Evolutionary conservation across 1,284 basidiomycete genomes (phyloP).

Genomic region (Naganishia albida): DNA sequence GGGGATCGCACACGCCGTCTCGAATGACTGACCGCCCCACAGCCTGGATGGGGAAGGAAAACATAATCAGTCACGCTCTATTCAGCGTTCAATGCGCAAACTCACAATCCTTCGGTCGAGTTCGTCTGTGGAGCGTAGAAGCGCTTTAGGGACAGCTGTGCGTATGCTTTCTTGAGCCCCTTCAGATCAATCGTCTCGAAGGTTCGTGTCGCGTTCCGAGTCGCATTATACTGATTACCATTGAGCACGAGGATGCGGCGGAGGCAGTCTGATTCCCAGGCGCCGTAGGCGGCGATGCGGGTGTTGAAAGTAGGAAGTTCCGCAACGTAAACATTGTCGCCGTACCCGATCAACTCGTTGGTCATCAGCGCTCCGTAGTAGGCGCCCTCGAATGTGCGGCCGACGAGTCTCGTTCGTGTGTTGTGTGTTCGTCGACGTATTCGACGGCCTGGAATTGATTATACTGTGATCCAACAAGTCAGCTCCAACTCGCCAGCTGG

Average conservation of each 20-base stretch:
- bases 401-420: conserved; percentile 46
- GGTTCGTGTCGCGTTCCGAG: conserved; percentile 7
- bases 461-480: conserved; percentile 51
- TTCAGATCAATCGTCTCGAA: background rate
- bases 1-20: conserved; percentile 27
- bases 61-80: no score
- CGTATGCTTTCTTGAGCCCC: conserved; percentile 25
- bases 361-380: conserved; percentile 65
- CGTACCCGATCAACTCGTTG: conserved; percentile 56
- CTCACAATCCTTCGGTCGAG: conserved; percentile 32
- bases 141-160: conserved; percentile 32
- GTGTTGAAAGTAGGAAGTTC: conserved; percentile 61
- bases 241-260: conserved; percentile 63
- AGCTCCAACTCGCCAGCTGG: background rate
- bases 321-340: conserved; percentile 54
- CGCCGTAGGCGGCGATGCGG: conserved; percentile 65
- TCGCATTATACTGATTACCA: conserved; percentile 25
- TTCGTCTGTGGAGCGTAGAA: conserved; percentile 29
- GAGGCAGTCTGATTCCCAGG: conserved; percentile 59
- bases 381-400: conserved; percentile 62
- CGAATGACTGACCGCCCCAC: conserved; percentile 35
- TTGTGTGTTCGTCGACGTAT: conserved; percentile 61
- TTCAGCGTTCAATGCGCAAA: background rate
- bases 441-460: conserved; percentile 55
- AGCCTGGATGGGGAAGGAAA: conserved; percentile 22